Percentiles rank a stretch among this genome's conserved stretches.
These are phyloP conservation scores for Botrytis cinerea DNA, from an alignment of 2,329 filamentous ascomycete genomes.

Conservation along the genomic window DNA sequence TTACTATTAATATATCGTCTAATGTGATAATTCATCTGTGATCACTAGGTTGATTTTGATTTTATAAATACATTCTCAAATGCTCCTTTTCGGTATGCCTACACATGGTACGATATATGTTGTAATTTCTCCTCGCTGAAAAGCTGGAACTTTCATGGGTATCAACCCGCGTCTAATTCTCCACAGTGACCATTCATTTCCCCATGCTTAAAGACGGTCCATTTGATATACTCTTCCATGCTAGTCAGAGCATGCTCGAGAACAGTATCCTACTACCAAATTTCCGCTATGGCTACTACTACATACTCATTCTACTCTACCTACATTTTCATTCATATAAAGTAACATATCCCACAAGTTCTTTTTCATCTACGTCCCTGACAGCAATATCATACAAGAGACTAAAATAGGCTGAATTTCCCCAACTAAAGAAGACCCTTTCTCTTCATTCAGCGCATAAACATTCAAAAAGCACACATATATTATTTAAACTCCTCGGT, in stretches of 20 bases:
- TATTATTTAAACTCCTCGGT: fast-evolving
- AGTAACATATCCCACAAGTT: fast-evolving
- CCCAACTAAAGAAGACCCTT: fast-evolving
- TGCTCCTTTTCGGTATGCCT: background rate
- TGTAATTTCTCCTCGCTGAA: background rate
- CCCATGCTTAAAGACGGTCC: background rate
- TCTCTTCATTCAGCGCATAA: background rate
- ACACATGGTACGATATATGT: background rate
- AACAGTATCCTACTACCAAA: background rate
- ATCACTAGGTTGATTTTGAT: background rate
- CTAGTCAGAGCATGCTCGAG: background rate
- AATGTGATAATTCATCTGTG: background rate
- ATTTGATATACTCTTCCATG: background rate
- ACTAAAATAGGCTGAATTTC: background rate
- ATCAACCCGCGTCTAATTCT: background rate
- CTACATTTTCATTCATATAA: background rate
- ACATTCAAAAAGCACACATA: background rate
- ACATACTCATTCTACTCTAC: background rate
- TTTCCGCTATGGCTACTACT: background rate
- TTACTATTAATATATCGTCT: background rate
- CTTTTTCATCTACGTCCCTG: background rate
- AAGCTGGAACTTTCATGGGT: background rate
- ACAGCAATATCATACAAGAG: background rate
- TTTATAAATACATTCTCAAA: background rate
- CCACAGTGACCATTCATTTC: background rate